Evolutionary conservation across 2,329 filamentous ascomycete genomes (phyloP).

Genomic region (Exophiala spinifera): DNA sequence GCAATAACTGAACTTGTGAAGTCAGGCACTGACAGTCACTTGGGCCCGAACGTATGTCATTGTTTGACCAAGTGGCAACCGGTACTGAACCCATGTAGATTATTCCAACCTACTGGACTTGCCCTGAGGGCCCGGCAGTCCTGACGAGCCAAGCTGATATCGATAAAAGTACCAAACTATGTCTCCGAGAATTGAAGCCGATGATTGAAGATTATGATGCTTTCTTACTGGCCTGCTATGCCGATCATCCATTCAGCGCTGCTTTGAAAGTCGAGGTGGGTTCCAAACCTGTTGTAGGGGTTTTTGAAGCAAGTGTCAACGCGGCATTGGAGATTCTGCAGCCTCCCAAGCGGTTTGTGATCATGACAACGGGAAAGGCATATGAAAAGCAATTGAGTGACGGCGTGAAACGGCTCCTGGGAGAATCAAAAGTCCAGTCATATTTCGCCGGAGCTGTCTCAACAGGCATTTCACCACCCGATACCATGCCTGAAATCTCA

Average conservation of each 20-base stretch:
- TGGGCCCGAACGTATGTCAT: background rate
- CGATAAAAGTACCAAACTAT: background rate
- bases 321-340: background rate
- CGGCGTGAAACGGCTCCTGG: background rate
- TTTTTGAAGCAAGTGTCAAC: conserved; percentile 9
- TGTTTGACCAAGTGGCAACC: background rate
- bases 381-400: conserved; percentile 4
- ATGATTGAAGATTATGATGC: conserved; percentile 2
- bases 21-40: background rate
- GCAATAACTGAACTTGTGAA: conserved; percentile 4
- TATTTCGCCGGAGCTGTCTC: conserved; percentile 6
- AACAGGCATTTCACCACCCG: background rate
- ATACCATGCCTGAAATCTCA: background rate
- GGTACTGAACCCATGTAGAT: background rate
- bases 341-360: background rate
- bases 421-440: background rate
- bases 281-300: conserved; percentile 5
- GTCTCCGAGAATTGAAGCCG: background rate
- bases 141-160: conserved; percentile 5
- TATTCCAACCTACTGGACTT: conserved; percentile 12
- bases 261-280: background rate
- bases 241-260: conserved; percentile 6
- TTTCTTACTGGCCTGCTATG: conserved; percentile 10
- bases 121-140: conserved; percentile 3
- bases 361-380: conserved; percentile 11